Base-by-base conservation (phyloP, 352 stramenopile species). In the Elongisporangium undulatum region DNA sequence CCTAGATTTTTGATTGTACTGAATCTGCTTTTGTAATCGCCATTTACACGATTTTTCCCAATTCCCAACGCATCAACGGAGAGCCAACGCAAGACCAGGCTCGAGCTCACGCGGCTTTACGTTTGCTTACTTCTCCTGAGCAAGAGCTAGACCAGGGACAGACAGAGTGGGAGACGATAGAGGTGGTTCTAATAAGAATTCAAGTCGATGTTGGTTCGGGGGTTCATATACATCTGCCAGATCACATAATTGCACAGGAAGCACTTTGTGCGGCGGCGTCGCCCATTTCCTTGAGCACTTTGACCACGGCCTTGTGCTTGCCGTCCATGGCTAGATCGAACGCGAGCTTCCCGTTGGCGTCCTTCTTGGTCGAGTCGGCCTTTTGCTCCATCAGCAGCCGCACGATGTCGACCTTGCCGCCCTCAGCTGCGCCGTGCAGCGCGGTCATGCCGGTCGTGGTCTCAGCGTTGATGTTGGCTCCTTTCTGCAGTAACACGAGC, bases 251-350 rank as follows among this genome's bases (percentile, higher is more conserved):
- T 64, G 78, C 67, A 84, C 85, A 95, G 53, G 83, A 92, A 58
- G 85, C 82, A 57, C 85, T 93, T 72, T 92, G 82, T 19, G 85
- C 84, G 20, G 85, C 84, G 13, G 87, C 86, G 61, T 97, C 92
- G 23, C 92, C 92, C 77, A 96, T 94, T 70, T 98, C 91, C 78
- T 97, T 97, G 62, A 96, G 72, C 51, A 92, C 86, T 72, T 97
- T 97, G 61, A 95, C 78, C 23, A 97, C 87, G 49, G 85, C 82
- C 62, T 95, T 97, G 75, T 97, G 89, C 56, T 97, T 96, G 60
- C 90, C 88, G 56, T 92, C 89, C 74, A 96, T 93, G 22, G 92
- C 91, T 58, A 97, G 90, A 62, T 98, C 90, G 61, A 96, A 97
- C 26, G 92, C 72, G 21, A 94, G 87, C 64, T 98, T 98, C 20